Base-by-base conservation (phyloP, 306 rosid genomes). In the Fragaria iinumae region DNA sequence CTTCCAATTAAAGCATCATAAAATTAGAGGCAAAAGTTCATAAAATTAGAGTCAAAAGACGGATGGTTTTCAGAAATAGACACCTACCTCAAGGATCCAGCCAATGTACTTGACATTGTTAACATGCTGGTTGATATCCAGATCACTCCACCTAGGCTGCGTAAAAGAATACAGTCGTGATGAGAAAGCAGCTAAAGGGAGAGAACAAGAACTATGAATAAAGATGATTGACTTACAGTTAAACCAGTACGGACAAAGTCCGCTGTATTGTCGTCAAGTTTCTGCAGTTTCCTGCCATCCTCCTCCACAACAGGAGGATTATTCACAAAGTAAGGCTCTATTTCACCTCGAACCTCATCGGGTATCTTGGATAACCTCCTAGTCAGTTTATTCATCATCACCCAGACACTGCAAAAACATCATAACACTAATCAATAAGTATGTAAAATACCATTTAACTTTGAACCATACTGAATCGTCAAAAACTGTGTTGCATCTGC, bases 71-170 rank as follows among this genome's bases (percentile, higher is more conserved):
- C 69, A 25, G 45, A 74, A 74, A 60, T 29, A 43, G 69, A 25
- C 25, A 60, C 45, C 29, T 86, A 96, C 99, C 99, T 96, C 99
- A 41, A 96, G 94, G 85, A 96, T 86, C 99, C 99, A 96, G 84
- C 98, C 99, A 86, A 96, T 86, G 89, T 96, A 96, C 93, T 96
- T 96, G 82, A 96, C 99, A 80, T 96, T 96, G 87, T 96, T 96
- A 77, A 96, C 99, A 79, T 96, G 99, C 91, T 89, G 99, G 53
- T 96, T 96, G 80, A 96, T 77, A 80, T 96, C 99, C 48, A 96
- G 89, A 68, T 96, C 99, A 76, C 88, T 80, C 99, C 99, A 96
- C 67, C 97, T 86, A 72, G 99, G 98, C 99, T 96, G 94, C 81
- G 83, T 67, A 53, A 52, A 71, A 45, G 11, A 56, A 70, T 21